Evolutionary conservation across 805 yeast genomes (phyloP), one percentile per base, ranked within the genome.

Genomic region (Grigorovia transvaalensis): DNA sequence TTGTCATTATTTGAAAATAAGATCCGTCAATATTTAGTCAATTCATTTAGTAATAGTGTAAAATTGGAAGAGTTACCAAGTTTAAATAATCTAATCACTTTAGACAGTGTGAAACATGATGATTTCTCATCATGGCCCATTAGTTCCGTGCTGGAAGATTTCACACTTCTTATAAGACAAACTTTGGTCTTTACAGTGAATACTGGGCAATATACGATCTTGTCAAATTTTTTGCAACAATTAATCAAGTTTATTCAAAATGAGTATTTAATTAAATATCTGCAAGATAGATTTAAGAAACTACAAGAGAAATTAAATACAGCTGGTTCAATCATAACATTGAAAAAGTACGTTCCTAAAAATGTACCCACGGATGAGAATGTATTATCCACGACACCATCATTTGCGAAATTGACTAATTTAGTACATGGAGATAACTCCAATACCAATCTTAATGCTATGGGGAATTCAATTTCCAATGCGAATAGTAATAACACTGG

Each of bases 141-240:
- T 4, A 80, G 95, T 0, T 88, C 97, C 0, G 82, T 88, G 20
- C 80, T 90, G 23, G 99, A 93, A 60, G 99, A 93, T 64, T 71
- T 87, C 38, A 77, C 88, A 29, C 73, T 88, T 58, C 80, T 89
- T 9, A 69, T 90, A 46, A 85, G 87, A 60, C 79, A 81, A 41
- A 75, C 85, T 17, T 65, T 89, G 40, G 70, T 81, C 23, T 84
- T 83, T 53, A 74, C 82, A 1, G 71, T 89, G 12, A 83, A 85
- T 46, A 78, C 95, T 0, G 95, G 95, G 0, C 85, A 86, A 54
- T 52, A 54, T 48, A 50, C 48, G 12, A 46, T 70, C 1, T 55
- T 67, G 30, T 55, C 57, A 1, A 53, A 55, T 23, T 64, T 64
- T 45, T 56, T 68, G 70, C 50, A 60, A 51, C 57, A 59, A 33